phyloP scores from a whole-genome alignment of 78 protist species.

The Abeoforma whisleri region DNA sequence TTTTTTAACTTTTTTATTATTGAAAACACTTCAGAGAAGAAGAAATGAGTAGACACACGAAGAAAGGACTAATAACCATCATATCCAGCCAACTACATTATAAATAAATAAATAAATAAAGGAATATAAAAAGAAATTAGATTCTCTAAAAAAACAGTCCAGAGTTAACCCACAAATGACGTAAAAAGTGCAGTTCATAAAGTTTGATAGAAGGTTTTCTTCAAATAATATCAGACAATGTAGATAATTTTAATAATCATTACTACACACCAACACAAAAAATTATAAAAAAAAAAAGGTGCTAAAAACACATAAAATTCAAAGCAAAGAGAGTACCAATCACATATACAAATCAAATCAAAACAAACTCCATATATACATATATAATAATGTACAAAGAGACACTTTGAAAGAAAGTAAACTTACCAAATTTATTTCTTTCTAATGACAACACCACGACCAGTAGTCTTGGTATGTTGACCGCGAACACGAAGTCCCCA shows the following conservation, averaged over 20 bases:
- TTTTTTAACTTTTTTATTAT: no score
- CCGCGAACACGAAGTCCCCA: conserved; percentile 98
- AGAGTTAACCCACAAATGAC: not conserved
- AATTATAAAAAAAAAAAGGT: no score
- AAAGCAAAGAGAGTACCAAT: no score
- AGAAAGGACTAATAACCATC: no score
- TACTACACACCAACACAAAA: not conserved
- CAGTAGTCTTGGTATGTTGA: conserved; percentile 99
- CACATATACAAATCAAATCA: not conserved
- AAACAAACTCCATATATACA: not conserved
- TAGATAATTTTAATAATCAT: conserved; percentile 20
- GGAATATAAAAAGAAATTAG: no score
- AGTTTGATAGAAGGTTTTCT: conserved; percentile 9
- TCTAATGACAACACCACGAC: conserved; percentile 78
- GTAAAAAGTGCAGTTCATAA: not conserved
- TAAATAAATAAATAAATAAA: no score
- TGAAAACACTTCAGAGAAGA: no score
- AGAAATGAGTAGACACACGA: no score
- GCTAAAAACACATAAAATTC: no score
- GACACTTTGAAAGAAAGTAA: not conserved
- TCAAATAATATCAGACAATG: conserved; percentile 33
- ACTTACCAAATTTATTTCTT: conserved; percentile 47
- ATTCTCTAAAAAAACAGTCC: no score
- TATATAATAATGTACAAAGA: not conserved
- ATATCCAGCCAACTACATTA: no score